These are phyloP conservation scores for Neoboletus subvelutipes DNA, from an alignment of 768 basidiomycete species.

Conservation along the genomic window DNA sequence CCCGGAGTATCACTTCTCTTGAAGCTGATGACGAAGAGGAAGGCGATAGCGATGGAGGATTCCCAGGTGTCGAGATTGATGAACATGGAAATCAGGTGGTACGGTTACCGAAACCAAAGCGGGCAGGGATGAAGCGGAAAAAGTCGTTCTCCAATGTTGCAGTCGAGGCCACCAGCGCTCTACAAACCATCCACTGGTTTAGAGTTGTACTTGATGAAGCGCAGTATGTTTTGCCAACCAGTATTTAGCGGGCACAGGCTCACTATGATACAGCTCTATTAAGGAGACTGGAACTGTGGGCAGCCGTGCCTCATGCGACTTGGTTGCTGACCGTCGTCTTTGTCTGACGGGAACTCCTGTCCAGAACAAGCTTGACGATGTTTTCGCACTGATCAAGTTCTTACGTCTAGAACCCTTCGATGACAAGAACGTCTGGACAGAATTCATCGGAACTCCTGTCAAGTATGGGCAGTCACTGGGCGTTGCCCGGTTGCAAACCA, in stretches of 20 bases:
- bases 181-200: constrained; percentile 97
- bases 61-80: constrained; percentile 62
- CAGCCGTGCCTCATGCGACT: constrained; percentile 92
- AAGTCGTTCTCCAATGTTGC: constrained; percentile 44
- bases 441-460: constrained; percentile 88
- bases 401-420: constrained; percentile 88
- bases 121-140: constrained; percentile 66
- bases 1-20: constrained; percentile 53
- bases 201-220: constrained; percentile 92
- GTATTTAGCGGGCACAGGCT: background rate
- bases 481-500: constrained; percentile 88
- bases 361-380: constrained; percentile 98
- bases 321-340: constrained; percentile 88
- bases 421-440: constrained; percentile 91
- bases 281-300: constrained; percentile 95
- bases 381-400: constrained; percentile 97
- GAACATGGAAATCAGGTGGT: constrained; percentile 62
- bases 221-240: constrained; percentile 62
- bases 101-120: constrained; percentile 64
- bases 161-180: constrained; percentile 63
- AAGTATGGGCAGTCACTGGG: constrained; percentile 90
- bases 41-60: constrained; percentile 61
- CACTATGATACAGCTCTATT: constrained; percentile 65
- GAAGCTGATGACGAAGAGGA: constrained; percentile 72
- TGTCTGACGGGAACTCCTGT: constrained; percentile 98